These are phyloP conservation scores for Nicotiana sylvestris DNA, from an alignment of 257 asterid species.

Conservation along the genomic window DNA sequence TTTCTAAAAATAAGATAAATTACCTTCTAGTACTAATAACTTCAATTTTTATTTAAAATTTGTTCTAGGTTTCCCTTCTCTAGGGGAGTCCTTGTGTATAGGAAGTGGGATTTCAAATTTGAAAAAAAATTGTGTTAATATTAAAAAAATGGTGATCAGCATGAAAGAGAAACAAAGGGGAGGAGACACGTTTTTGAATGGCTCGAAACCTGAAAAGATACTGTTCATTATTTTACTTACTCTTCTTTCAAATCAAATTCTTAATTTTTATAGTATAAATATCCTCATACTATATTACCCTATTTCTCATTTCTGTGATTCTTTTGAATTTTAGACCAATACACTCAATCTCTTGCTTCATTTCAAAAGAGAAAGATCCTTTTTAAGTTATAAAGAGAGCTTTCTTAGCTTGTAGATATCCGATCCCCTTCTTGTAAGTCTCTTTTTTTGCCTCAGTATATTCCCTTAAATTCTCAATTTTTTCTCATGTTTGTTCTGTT, in stretches of 20 bases:
- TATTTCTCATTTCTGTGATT: not conserved
- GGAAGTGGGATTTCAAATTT: not conserved
- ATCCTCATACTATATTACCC: not conserved
- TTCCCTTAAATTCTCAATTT: conserved; percentile 36
- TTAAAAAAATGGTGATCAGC: not conserved
- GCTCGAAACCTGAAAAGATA: conserved; percentile 9
- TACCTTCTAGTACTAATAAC: too few relatives aligned
- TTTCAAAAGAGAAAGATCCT: conserved; percentile 23
- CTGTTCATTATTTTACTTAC: not conserved
- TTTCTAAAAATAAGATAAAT: too few relatives aligned
- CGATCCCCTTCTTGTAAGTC: conserved; percentile 93
- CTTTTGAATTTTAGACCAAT: not conserved
- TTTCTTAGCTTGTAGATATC: conserved; percentile 87
- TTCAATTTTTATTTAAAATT: not conserved
- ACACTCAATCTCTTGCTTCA: conserved; percentile 65
- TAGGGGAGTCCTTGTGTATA: not conserved
- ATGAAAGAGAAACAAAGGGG: conserved; percentile 9
- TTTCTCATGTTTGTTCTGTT: conserved; percentile 17
- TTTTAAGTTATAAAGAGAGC: conserved; percentile 18
- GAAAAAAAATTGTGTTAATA: not conserved
- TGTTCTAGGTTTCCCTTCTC: not conserved
- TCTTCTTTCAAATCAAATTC: not conserved
- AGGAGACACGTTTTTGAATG: conserved; percentile 5
- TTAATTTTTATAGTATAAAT: conserved; percentile 6
- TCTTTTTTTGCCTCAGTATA: conserved; percentile 35